These are phyloP conservation scores for Cyberlindnera suaveolens DNA, from an alignment of 805 yeast species.

Conservation along the genomic window DNA sequence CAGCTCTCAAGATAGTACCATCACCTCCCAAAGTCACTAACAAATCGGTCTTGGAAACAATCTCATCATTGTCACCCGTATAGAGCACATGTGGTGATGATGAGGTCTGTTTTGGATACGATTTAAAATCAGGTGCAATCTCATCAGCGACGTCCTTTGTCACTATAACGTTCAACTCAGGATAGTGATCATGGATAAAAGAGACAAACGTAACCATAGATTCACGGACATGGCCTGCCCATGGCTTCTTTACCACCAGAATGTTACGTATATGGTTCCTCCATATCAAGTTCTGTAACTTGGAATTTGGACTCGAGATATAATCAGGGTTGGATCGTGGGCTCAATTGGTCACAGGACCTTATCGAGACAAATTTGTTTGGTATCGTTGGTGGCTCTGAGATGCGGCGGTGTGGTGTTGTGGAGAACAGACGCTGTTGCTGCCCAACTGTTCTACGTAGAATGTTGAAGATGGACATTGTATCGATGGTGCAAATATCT, in stretches of 20 bases:
- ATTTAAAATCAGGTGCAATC: constrained; percentile 30
- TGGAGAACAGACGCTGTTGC: constrained; percentile 10
- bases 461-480: no score
- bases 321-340: constrained; percentile 41
- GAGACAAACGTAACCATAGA: constrained; percentile 64
- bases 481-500: no score
- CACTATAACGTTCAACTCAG: constrained; percentile 71
- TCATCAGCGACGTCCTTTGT: constrained; percentile 72
- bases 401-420: constrained; percentile 10
- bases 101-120: constrained; percentile 18
- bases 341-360: constrained; percentile 26
- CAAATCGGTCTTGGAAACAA: constrained; percentile 65
- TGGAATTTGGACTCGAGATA: constrained; percentile 49
- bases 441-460: no score
- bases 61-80: constrained; percentile 53
- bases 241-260: constrained; percentile 79
- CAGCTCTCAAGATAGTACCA: constrained; percentile 85
- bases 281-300: constrained; percentile 65
- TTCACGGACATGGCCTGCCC: constrained; percentile 54
- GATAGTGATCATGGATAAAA: constrained; percentile 56
- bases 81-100: constrained; percentile 37
- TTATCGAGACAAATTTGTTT: constrained; percentile 25
- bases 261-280: constrained; percentile 66
- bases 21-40: constrained; percentile 93
- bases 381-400: constrained; percentile 25